A percentile compares a stretch with the other conserved stretches of the same genome.
These are phyloP conservation scores for Melastoma malabathricum DNA, from an alignment of 345 rosid genomes.

Conservation along the genomic window DNA sequence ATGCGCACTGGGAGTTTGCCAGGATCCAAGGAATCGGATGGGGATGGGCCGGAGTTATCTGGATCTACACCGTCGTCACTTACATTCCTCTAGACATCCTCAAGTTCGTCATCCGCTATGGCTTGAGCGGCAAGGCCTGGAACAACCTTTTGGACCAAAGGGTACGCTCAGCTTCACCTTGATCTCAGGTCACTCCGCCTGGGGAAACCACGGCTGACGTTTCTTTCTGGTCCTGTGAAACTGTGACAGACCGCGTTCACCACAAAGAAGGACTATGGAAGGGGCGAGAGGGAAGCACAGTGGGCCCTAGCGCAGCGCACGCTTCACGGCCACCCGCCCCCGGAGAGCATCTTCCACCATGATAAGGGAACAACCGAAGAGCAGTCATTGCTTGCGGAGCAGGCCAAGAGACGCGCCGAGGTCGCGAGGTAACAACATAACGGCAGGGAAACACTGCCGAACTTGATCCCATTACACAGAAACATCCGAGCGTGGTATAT, in stretches of 20 bases:
- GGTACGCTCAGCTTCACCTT: constrained; percentile 10
- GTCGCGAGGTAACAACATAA: constrained; percentile 40
- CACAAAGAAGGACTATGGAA: constrained; percentile 64
- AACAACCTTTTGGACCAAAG: constrained; percentile 39
- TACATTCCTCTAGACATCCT: constrained; percentile 64
- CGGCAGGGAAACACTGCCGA: background rate
- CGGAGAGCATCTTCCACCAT: constrained; percentile 11
- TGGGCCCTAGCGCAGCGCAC: constrained; percentile 66
- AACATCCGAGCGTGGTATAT: too few species aligned
- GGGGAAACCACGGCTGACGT: background rate
- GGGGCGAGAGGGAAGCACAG: constrained; percentile 64
- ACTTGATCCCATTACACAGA: background rate
- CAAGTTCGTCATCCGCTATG: constrained; percentile 56
- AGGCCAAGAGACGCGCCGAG: constrained; percentile 68
- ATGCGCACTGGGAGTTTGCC: constrained; percentile 56
- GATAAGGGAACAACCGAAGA: constrained; percentile 33
- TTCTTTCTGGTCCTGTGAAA: background rate
- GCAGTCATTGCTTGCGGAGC: constrained; percentile 50
- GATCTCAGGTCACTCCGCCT: too few species aligned
- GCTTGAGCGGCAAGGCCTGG: constrained; percentile 54
- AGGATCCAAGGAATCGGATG: constrained; percentile 61
- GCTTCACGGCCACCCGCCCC: constrained; percentile 39
- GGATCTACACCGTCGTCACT: constrained; percentile 46
- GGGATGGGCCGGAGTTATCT: constrained; percentile 76
- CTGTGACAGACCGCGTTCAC: constrained; percentile 50